Conservation (phyloP, 1,284 basidiomycete species). For the Nidula niveotomentosa region DNA sequence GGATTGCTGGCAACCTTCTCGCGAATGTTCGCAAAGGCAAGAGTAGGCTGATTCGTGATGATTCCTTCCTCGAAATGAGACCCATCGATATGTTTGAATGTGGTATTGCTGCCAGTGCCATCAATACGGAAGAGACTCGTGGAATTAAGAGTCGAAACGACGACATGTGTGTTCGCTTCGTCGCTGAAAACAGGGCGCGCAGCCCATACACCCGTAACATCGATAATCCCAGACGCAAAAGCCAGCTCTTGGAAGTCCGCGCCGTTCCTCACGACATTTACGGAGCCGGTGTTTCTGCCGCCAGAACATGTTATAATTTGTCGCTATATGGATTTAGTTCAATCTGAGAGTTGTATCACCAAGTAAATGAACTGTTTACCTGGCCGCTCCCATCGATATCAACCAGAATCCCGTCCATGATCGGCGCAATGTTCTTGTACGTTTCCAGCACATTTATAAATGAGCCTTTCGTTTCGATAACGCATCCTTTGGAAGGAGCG, state of each 20-base stretch:
- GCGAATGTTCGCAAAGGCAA: constrained; percentile 63
- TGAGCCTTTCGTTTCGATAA: constrained; percentile 50
- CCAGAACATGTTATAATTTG: constrained; percentile 92
- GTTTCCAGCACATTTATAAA: constrained; percentile 61
- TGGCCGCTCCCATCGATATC: constrained; percentile 77
- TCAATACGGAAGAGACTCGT: constrained; percentile 55
- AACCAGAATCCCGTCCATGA: constrained; percentile 81
- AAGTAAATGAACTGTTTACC: constrained; percentile 33
- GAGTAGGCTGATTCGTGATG: constrained; percentile 49
- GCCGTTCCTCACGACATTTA: constrained; percentile 85
- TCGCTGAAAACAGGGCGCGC: constrained; percentile 50
- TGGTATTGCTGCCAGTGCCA: constrained; percentile 26
- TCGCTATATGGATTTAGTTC: constrained; percentile 37
- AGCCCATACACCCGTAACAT: constrained; percentile 67
- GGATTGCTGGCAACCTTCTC: constrained; percentile 18
- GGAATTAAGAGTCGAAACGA: constrained; percentile 55
- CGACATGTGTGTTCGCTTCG: constrained; percentile 47
- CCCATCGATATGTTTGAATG: constrained; percentile 38
- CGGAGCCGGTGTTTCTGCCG: constrained; percentile 75
- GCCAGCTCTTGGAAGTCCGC: constrained; percentile 79
- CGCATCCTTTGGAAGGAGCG: constrained; percentile 37
- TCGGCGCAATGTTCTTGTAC: constrained; percentile 85
- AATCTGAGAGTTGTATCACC: constrained; percentile 1
- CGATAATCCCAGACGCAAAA: constrained; percentile 56
- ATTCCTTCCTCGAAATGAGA: constrained; percentile 35